Percentiles rank a stretch among this genome's conserved stretches.
phyloP scores from a whole-genome alignment of 106 monocot genomes.

The Allium cepa region DNA sequence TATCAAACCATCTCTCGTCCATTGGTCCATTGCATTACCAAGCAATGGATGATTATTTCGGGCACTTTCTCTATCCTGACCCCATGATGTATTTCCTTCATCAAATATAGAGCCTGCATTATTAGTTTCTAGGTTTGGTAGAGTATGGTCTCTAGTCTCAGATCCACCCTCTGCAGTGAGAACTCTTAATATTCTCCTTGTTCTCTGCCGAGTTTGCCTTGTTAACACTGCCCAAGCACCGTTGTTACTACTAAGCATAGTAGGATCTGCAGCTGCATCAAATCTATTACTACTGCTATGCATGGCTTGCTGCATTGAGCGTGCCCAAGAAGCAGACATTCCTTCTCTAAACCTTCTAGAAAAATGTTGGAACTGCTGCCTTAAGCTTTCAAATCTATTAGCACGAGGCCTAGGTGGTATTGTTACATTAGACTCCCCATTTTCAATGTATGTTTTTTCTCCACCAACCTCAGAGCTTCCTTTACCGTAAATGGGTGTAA shows the following conservation, averaged over 20 bases:
- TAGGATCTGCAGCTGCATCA: not conserved
- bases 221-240: no score
- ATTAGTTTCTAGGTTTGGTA: no score
- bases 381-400: constrained; percentile 54
- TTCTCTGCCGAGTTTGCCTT: no score
- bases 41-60: not conserved
- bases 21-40: not conserved
- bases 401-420: constrained; percentile 71
- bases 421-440: constrained; percentile 18
- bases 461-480: constrained; percentile 21
- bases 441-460: constrained; percentile 10
- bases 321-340: not conserved
- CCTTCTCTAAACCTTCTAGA: not conserved
- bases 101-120: no score
- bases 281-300: not conserved
- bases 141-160: not conserved
- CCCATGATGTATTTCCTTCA: no score
- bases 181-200: no score
- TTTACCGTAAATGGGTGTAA: constrained; percentile 73
- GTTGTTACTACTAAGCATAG: no score
- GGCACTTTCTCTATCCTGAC: not conserved
- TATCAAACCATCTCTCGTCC: not conserved
- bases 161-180: not conserved
- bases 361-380: constrained; percentile 37
- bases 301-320: not conserved